These are phyloP conservation scores for Paecilomyces variotii DNA, from an alignment of 2,329 filamentous ascomycete species.

Conservation along the genomic window DNA sequence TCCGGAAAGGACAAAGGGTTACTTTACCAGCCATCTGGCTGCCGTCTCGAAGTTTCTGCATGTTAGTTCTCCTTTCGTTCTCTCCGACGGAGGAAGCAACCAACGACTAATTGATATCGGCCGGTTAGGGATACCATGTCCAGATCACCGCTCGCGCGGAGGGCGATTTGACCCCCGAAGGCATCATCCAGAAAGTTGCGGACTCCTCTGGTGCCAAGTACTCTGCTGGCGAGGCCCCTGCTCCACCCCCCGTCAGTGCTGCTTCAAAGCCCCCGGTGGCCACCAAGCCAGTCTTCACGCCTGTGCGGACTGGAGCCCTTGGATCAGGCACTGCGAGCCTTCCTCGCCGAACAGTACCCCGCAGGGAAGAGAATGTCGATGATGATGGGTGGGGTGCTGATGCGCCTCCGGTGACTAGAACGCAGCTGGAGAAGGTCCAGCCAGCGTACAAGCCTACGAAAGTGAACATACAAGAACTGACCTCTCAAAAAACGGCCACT, in stretches of 20 bases:
- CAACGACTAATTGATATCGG: conserved; percentile 4
- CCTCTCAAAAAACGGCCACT: conserved; percentile 57
- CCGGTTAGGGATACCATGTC: conserved; percentile 73
- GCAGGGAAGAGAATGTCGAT: conserved; percentile 54
- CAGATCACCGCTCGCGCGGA: conserved; percentile 94
- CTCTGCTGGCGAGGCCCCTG: conserved; percentile 52
- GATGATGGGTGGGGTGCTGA: conserved; percentile 91
- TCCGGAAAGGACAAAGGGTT: conserved; percentile 96
- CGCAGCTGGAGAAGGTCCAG: conserved; percentile 82
- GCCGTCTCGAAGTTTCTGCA: conserved; percentile 88
- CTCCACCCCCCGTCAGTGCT: conserved; percentile 45
- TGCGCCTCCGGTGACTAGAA: conserved; percentile 81
- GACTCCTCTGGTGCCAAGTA: conserved; percentile 96
- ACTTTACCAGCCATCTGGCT: conserved; percentile 90
- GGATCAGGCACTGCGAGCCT: conserved; percentile 59
- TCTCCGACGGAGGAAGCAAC: neutral
- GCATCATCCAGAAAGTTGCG: conserved; percentile 85
- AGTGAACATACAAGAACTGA: conserved; percentile 84
- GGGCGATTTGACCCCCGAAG: conserved; percentile 75
- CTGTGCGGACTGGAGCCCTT: conserved; percentile 52
- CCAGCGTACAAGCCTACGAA: conserved; percentile 92
- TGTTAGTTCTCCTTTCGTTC: conserved; percentile 33
- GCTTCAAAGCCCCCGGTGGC: conserved; percentile 60
- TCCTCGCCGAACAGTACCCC: conserved; percentile 43
- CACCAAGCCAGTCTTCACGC: conserved; percentile 87